Evolutionary conservation across 208 protist species (phyloP), one percentile per base, ranked within the genome.

Genomic region (Leishmania tarentolae): DNA sequence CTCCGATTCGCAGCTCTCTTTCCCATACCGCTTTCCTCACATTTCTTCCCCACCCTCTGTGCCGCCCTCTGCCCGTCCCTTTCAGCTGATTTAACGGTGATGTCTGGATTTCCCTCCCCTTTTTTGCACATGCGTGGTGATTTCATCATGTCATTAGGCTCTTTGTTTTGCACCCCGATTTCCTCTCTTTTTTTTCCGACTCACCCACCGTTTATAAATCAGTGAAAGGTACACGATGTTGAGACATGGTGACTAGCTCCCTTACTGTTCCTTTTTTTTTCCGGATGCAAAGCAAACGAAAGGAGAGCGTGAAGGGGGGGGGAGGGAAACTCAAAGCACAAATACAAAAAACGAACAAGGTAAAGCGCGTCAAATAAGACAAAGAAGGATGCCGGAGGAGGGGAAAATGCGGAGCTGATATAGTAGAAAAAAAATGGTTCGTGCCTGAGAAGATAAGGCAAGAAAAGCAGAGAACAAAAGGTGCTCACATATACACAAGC

Each of bases 141-240:
- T 37, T 50, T 19, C 31, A 31, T 47, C 57, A 52, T 69, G 35
- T 78, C 47, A 52, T 73, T 44, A 24, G n/a, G 59, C 28, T 37
- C 35, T 50, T 74, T 76, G 19, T 37, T 57, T 50, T 56, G 13
- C n/a, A 42, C n/a, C 31, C 71, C 35, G 13, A 47, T 71, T 66
- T 65, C 50, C 70, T 66, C 65, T 52, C 78, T 56, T 59, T 79
- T 77, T 56, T 50, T 40, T 76, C n/a, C 65, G 40, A 46, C 57
- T 68, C 17, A 47, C 37, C 42, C 31, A 46, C 46, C 72, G 37
- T 57, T 75, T 83, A 76, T 70, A 37, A 28, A 53, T 71, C 28
- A 53, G 42, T 24, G 47, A 74, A 19, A 42, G 9, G 42, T 79
- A 47, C 31, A 46, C n/a, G 52, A 47, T 40, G 61, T 31, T n/a